These are phyloP conservation scores for Chlamydomonas sphaeroides DNA, from an alignment of 139 green algal species.

Conservation along the genomic window DNA sequence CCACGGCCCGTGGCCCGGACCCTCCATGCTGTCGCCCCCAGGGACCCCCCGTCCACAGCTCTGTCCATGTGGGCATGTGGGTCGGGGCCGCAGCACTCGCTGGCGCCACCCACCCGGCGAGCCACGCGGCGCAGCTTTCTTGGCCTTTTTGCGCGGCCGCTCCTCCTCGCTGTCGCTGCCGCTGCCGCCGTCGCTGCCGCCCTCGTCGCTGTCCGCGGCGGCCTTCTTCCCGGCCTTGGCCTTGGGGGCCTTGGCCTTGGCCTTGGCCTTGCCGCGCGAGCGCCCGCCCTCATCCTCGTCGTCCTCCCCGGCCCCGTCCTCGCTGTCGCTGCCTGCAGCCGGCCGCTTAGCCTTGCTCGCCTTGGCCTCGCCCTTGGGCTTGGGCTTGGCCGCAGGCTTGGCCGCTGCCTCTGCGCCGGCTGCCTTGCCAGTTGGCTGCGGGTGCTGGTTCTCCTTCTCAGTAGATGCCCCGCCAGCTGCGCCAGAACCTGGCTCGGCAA, in stretches of 20 bases:
- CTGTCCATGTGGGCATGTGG: neutral
- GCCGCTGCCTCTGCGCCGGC: too few relatives aligned
- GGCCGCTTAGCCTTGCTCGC: neutral
- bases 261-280: conserved; percentile 10
- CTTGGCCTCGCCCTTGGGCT: neutral
- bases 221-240: neutral
- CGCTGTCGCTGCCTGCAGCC: too few relatives aligned
- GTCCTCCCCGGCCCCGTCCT: conserved; percentile 6
- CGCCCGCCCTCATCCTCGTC: neutral
- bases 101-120: neutral
- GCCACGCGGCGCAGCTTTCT: neutral
- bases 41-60: neutral
- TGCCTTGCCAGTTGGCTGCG: too few relatives aligned
- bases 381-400: too few relatives aligned
- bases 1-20: neutral
- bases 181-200: neutral
- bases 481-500: too few relatives aligned
- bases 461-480: too few relatives aligned
- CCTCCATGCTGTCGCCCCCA: too few relatives aligned
- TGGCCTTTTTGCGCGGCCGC: conserved; percentile 3
- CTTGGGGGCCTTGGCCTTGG: neutral
- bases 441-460: too few relatives aligned
- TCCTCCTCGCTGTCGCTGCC: neutral
- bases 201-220: neutral
- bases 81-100: too few relatives aligned